Evolutionary conservation across 257 asterid genomes (phyloP), one percentile per base, ranked within the genome.

Genomic region (Solanum pennellii): DNA sequence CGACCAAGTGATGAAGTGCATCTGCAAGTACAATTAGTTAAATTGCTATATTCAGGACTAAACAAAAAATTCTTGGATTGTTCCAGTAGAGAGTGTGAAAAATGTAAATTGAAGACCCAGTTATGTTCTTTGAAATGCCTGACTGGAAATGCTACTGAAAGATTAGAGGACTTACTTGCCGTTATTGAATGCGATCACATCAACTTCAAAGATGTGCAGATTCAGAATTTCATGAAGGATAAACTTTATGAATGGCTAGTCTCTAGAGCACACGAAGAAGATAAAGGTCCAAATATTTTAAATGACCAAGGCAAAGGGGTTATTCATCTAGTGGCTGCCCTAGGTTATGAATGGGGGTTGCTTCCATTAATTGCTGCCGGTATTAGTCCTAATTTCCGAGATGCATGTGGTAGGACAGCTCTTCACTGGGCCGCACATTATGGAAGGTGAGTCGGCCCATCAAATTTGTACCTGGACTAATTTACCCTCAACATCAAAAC

Each of bases 381-480:
- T 82, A 73, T 83, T 27, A 83, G 83, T 83, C 86, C 87, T 60
- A 86, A 90, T 88, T 90, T 90, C 72, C 83, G 92, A 83, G 92
- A 90, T 88, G 80, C 74, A 89, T 84, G 20, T 62, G 92, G 92
- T n/a, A 86, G 90, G 89, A 88, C 90, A 39, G 74, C 92, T 65
- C 92, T 90, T 86, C 89, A 88, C 87, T 90, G 92, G 90, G 92
- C 92, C 10, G 66, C 92, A 33, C 72, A 29, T 73, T 66, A 69
- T 88, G 90, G 90, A 41, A 90, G 91, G 91, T 89, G 59, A 25
- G 37, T 45, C 11, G 21, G 56, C 83, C 59, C 41, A 79, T 79
- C 65, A 79, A 79, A 8, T 77, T 44, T 44, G 25, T 77, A 14
- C 29, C 84, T 44, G 84, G 25, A 74, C 39, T 44, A 42, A 44